phyloP scores from a whole-genome alignment of 2,329 filamentous ascomycete genomes.

The Massarina eburnea region DNA sequence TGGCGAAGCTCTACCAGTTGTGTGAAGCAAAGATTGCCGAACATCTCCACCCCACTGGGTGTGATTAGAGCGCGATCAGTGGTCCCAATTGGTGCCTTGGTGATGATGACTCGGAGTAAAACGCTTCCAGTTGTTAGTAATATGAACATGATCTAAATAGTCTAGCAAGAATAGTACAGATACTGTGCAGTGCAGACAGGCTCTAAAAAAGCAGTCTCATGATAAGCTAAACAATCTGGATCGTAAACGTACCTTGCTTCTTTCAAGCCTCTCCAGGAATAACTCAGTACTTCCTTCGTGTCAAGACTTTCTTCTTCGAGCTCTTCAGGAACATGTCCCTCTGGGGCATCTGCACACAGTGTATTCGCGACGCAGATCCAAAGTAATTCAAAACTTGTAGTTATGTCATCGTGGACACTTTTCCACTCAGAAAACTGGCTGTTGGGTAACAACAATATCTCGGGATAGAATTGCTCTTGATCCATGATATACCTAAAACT shows the following conservation, averaged over 20 bases:
- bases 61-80: slow-evolving; percentile 20
- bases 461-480: slow-evolving; percentile 40
- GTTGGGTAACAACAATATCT: slow-evolving; percentile 10
- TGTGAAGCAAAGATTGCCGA: slow-evolving; percentile 75
- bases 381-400: slow-evolving; percentile 65
- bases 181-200: too few relatives aligned
- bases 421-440: slow-evolving; percentile 31
- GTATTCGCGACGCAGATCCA: slow-evolving; percentile 77
- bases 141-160: slow-evolving; percentile 2
- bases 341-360: slow-evolving; percentile 91
- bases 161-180: too few relatives aligned
- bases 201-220: too few relatives aligned
- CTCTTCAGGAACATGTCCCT: slow-evolving; percentile 80
- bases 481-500: slow-evolving; percentile 51
- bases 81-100: slow-evolving; percentile 39
- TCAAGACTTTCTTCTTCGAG: slow-evolving; percentile 71
- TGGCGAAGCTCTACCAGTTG: slow-evolving; percentile 84
- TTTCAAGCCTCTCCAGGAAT: slow-evolving; percentile 92
- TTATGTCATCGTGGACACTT: slow-evolving; percentile 57
- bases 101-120: slow-evolving; percentile 57
- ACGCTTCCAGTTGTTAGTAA: too few relatives aligned
- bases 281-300: slow-evolving; percentile 89
- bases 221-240: too few relatives aligned
- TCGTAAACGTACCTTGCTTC: slow-evolving; percentile 76
- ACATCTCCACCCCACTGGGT: slow-evolving; percentile 59